Conservation (phyloP, 345 rosid species). For the Nasturtium officinale region DNA sequence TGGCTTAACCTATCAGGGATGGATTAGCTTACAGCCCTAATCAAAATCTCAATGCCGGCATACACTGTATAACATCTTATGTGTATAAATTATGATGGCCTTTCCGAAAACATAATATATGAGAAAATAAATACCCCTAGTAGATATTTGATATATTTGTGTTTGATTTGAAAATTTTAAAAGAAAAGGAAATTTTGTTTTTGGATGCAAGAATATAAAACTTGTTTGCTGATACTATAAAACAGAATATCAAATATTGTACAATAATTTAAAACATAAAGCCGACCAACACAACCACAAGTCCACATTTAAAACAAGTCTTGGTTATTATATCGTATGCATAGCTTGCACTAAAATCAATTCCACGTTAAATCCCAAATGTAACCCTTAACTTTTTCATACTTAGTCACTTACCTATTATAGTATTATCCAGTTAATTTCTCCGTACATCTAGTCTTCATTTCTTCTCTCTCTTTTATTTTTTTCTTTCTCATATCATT, state of each 20-base stretch:
- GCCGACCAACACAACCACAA: neutral
- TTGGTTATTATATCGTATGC: neutral
- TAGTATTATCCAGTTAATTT: neutral
- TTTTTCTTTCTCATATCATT: neutral
- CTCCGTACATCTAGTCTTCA: neutral
- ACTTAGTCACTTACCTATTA: neutral
- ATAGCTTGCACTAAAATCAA: neutral
- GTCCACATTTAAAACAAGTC: neutral
- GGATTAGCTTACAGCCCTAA: no score
- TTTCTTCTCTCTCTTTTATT: neutral
- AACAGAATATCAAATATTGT: neutral
- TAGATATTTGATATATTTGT: neutral
- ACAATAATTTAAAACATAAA: neutral
- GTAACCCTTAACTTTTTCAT: neutral
- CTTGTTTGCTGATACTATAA: neutral
- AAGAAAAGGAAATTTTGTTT: neutral
- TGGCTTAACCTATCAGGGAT: no score
- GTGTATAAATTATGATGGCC: no score
- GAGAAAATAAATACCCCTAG: no score
- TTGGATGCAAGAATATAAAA: neutral
- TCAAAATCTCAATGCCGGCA: no score
- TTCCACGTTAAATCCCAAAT: neutral
- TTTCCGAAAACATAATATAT: no score
- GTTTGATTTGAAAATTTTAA: neutral
- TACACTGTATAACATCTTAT: no score